Base-by-base conservation (phyloP, 1,284 basidiomycete species). In the Acaromyces ingoldii region DNA sequence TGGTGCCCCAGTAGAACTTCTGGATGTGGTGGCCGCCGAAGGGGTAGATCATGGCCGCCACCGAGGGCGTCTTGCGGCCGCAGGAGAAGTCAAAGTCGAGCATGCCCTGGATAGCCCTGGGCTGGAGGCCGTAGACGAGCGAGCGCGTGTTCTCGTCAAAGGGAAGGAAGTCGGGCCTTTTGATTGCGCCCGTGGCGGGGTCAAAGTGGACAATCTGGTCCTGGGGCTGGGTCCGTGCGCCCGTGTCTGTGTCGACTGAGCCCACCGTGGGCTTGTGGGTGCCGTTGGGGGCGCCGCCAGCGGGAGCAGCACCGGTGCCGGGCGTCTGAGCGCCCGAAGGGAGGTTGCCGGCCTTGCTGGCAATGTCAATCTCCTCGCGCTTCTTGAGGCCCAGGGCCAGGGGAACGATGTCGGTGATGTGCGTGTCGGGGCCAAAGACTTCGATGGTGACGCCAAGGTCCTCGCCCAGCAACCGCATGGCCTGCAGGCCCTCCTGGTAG, bases 21-120 rank as follows among this genome's bases (percentile, higher is more conserved):
- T 98, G 93, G 78, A 97, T 95, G 81, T 97, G 93, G 80, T 97
- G 93, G 29, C 93, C 93, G 76, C 93, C 93, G 79, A 98, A 98
- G 76, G 95, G 95, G 79, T 98, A 98, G 78, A 98, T 96, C 93
- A 98, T 98, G 51, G 95, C 93, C 34, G 93, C 93, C 62, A 98
- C 93, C 50, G 87, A 90, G 43, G 93, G 92, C n/a, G 85, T 83
- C 58, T 83, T 78, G 62, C 95, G 89, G 29, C 93, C 93, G 78
- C 95, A 98, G 15, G 90, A 91, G 80, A 87, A 98, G 82, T 98
- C 93, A 71, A 98, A 98, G 83, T 98, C 93, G 67, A 98, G 87
- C 95, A 98, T 98, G 74, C 93, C 93, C 79, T 98, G 95, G 78
- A 98, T 97, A 41, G 95, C 95, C 76, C 95, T 90, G 43, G 93